Percentiles rank a stretch among this genome's conserved stretches.
phyloP scores from a whole-genome alignment of 345 rosid species.

The Murraya koenigii region DNA sequence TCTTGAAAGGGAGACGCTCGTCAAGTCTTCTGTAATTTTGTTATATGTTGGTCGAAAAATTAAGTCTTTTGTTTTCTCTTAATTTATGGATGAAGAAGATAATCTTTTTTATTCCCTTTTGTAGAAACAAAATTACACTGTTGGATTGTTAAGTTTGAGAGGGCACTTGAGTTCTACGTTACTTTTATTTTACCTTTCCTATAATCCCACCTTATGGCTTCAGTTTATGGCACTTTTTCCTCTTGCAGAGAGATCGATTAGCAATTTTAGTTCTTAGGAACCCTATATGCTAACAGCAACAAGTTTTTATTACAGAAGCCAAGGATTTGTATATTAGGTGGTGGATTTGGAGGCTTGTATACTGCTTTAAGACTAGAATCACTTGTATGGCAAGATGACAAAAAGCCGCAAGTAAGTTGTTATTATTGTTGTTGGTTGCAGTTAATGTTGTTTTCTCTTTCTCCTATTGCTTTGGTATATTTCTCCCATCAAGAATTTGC shows the following conservation, averaged over 20 bases:
- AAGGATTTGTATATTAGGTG: constrained; percentile 65
- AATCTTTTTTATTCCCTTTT: not conserved
- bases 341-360: constrained; percentile 90
- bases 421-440: not conserved
- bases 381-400: constrained; percentile 79
- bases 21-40: not conserved
- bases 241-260: not conserved
- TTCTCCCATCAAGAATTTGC: not conserved
- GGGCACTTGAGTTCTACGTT: not conserved
- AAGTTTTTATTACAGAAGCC: constrained; percentile 45
- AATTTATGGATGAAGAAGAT: not conserved
- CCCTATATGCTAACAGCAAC: not conserved
- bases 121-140: not conserved
- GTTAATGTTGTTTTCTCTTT: not conserved
- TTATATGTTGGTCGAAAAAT: not conserved
- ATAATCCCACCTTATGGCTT: not conserved
- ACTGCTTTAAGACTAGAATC: constrained; percentile 93
- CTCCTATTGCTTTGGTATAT: not conserved
- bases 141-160: not conserved
- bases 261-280: not conserved
- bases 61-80: not conserved
- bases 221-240: not conserved
- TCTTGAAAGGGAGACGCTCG: no score
- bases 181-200: not conserved
- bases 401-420: constrained; percentile 63